Evolutionary conservation across 352 stramenopile species (phyloP), one percentile per base, ranked within the genome.

Genomic region (Phytophthora aleatoria): DNA sequence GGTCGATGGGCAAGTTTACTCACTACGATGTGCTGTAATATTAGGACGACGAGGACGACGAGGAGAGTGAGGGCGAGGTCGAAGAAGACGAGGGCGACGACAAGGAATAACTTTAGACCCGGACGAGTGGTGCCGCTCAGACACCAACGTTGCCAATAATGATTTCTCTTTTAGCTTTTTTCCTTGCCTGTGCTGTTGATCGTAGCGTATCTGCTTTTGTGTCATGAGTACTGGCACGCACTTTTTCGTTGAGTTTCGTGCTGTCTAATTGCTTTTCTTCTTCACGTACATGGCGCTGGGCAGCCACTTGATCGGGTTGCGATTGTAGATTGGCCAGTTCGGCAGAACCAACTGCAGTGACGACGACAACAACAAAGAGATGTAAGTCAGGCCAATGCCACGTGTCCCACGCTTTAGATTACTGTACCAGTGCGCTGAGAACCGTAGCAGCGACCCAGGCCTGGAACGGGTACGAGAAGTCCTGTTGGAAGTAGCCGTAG

Each of bases 321-420:
- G 80, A 67, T 94, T 95, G 79, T 90, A 95, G 41, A 94, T 84
- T 5, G 78, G 74, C 87, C 87, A 95, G 68, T 95, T 85, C 1
- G 87, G 87, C 35, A 95, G 65, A 55, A 91, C 74, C 39, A 92
- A 57, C 85, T 94, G 45, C 31, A 60, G 27, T 27, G 51, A 30
- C 13, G 13, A 26, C 35, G 67, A 45, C 7, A 61, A 45, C 11
- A 31, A 50, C 27, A 44, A 43, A 16, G 9, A 36, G 44, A 31
- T 15, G 13, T 35, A 42, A 24, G 47, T 58, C 41, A 60, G 56
- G 35, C 12, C 8, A 57, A 36, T 52, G 56, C 61, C 61, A 74
- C 66, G 66, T 70, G 66, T 52, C 60, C 24, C 7, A 20, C n/a
- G 1, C 5, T 26, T 6, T 1, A 35, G 5, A 24, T 12, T 9